These are phyloP conservation scores for Sutorius australiensis DNA, from an alignment of 768 basidiomycete genomes.

Conservation along the genomic window DNA sequence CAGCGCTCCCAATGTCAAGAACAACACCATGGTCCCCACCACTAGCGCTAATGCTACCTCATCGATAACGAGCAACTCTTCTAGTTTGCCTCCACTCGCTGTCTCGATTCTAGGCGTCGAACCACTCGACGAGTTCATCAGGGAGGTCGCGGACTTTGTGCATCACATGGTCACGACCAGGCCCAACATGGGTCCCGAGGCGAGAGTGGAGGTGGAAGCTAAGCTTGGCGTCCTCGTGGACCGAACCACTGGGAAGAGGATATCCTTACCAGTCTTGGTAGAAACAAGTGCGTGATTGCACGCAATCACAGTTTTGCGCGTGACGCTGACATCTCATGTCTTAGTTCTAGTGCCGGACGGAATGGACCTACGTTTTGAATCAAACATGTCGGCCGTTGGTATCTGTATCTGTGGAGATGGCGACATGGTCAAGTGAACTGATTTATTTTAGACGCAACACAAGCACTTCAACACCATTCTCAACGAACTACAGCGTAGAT, in stretches of 20 bases:
- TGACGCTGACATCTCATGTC: conserved; percentile 2
- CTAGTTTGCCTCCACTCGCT: conserved; percentile 58
- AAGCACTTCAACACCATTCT: conserved; percentile 80
- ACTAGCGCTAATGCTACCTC: conserved; percentile 9
- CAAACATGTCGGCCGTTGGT: conserved; percentile 87
- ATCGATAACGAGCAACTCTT: conserved; percentile 25
- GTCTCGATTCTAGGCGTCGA: conserved; percentile 85
- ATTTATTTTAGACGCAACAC: conserved; percentile 67
- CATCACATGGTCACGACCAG: conserved; percentile 63
- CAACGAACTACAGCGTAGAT: conserved; percentile 70
- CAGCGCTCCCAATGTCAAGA: conserved; percentile 26
- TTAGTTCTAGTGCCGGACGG: conserved; percentile 66
- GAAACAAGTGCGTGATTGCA: conserved; percentile 69
- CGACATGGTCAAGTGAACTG: conserved; percentile 10
- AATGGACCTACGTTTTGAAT: conserved; percentile 74
- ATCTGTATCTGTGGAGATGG: conserved; percentile 2
- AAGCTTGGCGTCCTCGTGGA: conserved; percentile 81
- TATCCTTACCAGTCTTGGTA: conserved; percentile 68
- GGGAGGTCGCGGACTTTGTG: conserved; percentile 86
- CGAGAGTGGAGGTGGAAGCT: conserved; percentile 80
- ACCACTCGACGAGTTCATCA: conserved; percentile 90
- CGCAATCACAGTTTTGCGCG: not conserved
- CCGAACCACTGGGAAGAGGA: conserved; percentile 47
- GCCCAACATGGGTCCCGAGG: conserved; percentile 47
- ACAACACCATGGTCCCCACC: conserved; percentile 7